A percentile compares a stretch with the other conserved stretches of the same genome.
Conservation (phyloP, 306 rosid species). For the Hippophae rhamnoides region DNA sequence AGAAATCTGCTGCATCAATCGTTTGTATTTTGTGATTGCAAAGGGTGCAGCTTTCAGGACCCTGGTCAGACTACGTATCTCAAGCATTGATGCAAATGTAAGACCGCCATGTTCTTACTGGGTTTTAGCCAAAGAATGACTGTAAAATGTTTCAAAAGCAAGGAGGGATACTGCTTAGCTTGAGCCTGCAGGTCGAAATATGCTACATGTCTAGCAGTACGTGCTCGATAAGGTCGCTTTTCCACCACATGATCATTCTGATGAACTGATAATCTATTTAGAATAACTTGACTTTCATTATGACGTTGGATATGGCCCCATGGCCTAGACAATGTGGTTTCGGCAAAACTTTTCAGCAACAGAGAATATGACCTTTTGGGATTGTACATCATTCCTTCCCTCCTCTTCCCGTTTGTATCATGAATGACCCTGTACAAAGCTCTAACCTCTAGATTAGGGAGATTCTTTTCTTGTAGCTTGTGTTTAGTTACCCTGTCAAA, state of each 20-base stretch:
- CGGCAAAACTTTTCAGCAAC: conserved; percentile 21
- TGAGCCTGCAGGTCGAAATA: too few relatives aligned
- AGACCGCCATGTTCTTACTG: conserved; percentile 14
- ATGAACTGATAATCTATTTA: too few relatives aligned
- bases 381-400: conserved; percentile 34
- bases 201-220: too few relatives aligned
- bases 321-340: conserved; percentile 19
- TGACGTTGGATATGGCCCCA: too few relatives aligned
- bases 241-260: too few relatives aligned
- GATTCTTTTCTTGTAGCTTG: conserved; percentile 50
- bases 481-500: conserved; percentile 22
- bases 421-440: conserved; percentile 57
- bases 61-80: conserved; percentile 26
- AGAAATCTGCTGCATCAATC: conserved; percentile 23
- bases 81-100: conserved; percentile 19
- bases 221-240: too few relatives aligned
- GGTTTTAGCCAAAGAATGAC: neutral
- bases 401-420: conserved; percentile 9
- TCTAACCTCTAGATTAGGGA: conserved; percentile 51
- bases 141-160: too few relatives aligned
- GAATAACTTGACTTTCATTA: too few relatives aligned
- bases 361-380: conserved; percentile 26
- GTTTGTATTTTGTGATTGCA: conserved; percentile 14
- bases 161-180: too few relatives aligned
- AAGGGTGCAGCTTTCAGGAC: conserved; percentile 21